Percentiles rank a stretch among this genome's conserved stretches.
phyloP scores from a whole-genome alignment of 768 basidiomycete genomes.

The Boletus fagicola region DNA sequence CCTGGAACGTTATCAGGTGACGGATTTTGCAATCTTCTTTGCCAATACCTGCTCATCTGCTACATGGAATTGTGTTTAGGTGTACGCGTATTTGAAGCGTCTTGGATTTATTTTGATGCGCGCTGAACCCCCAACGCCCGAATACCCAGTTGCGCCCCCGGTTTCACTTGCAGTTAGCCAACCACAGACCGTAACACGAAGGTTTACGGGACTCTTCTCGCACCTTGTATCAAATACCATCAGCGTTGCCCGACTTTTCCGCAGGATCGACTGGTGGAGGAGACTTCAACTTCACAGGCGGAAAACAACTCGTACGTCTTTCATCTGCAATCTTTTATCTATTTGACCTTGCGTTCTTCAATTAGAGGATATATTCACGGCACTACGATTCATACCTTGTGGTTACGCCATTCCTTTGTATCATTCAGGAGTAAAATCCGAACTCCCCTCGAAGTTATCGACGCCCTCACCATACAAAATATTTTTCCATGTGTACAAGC shows the following conservation, averaged over 20 bases:
- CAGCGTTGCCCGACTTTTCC: constrained; percentile 3
- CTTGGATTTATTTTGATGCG: constrained; percentile 88
- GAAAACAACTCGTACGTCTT: constrained; percentile 51
- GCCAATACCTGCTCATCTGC: background rate
- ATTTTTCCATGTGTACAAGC: constrained; percentile 92
- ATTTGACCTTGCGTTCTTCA: background rate
- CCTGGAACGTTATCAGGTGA: constrained; percentile 85
- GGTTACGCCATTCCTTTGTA: constrained; percentile 53
- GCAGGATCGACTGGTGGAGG: constrained; percentile 58
- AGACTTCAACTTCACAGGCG: constrained; percentile 53
- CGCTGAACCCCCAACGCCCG: constrained; percentile 54
- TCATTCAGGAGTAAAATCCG: constrained; percentile 12
- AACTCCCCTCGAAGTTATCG: background rate
- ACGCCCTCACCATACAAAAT: constrained; percentile 51
- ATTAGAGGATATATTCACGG: constrained; percentile 64
- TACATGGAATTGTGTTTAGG: constrained; percentile 45
- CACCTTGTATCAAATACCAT: constrained; percentile 5
- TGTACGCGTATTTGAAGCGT: constrained; percentile 88
- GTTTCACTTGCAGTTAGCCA: constrained; percentile 9
- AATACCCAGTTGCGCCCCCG: constrained; percentile 52
- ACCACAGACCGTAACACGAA: background rate
- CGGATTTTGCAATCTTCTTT: constrained; percentile 9
- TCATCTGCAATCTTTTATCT: background rate
- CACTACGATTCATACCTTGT: constrained; percentile 69
- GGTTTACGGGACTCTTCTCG: constrained; percentile 15